Percentiles rank a stretch among this genome's conserved stretches.
Evolutionary conservation across 768 basidiomycete species (phyloP).

Genomic region (Lentinula detonsa): DNA sequence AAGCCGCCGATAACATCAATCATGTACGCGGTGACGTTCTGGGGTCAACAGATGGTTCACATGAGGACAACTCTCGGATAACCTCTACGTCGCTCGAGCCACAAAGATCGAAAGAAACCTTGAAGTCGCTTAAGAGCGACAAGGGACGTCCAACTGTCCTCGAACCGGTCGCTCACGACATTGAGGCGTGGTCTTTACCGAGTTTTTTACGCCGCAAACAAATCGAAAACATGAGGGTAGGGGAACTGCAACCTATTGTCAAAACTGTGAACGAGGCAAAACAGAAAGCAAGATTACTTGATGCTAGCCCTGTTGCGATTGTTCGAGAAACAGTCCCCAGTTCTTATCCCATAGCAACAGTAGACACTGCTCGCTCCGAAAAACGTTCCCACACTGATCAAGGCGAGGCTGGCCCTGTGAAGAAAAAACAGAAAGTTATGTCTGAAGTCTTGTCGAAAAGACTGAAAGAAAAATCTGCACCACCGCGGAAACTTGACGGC

Average conservation of each 20-base stretch:
- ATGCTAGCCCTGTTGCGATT: not conserved
- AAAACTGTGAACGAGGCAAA: not conserved
- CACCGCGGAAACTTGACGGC: not conserved
- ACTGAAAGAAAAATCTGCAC: not conserved
- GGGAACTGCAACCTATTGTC: not conserved
- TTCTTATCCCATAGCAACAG: not conserved
- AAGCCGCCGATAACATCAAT: not conserved
- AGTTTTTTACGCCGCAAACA: constrained; percentile 3
- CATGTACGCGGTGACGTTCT: not conserved
- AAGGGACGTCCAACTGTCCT: not conserved
- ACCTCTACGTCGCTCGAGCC: not conserved
- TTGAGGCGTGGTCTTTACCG: not conserved
- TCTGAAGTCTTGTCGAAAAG: not conserved
- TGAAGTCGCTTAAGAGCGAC: not conserved
- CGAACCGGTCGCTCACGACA: not conserved
- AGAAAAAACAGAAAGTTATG: not conserved
- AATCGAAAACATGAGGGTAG: not conserved
- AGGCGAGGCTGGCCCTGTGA: not conserved
- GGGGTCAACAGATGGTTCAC: not conserved
- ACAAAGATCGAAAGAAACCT: not conserved
- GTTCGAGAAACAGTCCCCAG: not conserved
- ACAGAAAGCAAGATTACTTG: not conserved
- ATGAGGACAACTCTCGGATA: not conserved
- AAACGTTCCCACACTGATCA: not conserved
- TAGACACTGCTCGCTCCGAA: not conserved